Evolutionary conservation across 73 alveolate genomes (phyloP).

Genomic region (Tetrahymena elliotti): DNA sequence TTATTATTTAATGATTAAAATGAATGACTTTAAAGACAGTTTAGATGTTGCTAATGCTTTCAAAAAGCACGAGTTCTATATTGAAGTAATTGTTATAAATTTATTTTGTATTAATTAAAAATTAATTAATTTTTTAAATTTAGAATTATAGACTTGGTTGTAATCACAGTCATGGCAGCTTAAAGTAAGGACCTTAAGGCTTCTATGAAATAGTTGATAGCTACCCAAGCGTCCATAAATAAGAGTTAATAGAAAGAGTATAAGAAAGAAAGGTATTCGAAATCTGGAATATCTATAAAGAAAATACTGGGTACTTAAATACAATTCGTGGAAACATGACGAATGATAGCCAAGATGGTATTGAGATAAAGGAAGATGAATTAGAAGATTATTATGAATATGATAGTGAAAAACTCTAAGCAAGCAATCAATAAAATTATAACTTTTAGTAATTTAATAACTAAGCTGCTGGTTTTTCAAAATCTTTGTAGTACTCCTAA

Average conservation of each 20-base stretch:
- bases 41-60: neutral
- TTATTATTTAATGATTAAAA: neutral
- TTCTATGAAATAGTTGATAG: neutral
- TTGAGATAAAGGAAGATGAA: neutral
- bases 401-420: neutral
- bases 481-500: neutral
- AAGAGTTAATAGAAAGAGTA: neutral
- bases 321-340: neutral
- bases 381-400: neutral
- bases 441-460: neutral
- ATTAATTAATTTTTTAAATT: neutral
- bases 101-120: neutral
- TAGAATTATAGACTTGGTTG: neutral
- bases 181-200: neutral
- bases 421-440: neutral
- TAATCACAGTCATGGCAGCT: neutral
- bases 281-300: neutral
- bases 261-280: neutral
- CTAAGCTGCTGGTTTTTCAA: neutral
- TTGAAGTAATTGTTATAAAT: neutral
- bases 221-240: neutral
- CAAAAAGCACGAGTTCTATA: neutral
- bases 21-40: neutral
- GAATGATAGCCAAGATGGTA: neutral
- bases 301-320: neutral